Conservation (phyloP, 345 rosid species). For the Sonneratia caseolaris region DNA sequence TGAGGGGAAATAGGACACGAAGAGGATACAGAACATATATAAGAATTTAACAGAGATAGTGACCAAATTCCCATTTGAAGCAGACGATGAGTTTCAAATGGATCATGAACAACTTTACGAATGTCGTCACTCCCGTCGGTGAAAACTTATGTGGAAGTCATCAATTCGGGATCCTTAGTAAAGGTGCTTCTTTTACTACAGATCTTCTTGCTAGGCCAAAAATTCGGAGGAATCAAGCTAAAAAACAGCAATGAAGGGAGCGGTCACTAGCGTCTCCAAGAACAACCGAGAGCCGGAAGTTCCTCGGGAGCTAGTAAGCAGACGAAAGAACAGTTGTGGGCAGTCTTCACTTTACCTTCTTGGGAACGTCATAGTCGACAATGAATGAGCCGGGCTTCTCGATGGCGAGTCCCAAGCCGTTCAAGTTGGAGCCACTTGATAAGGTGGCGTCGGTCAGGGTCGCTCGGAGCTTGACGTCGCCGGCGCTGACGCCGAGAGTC, state of each 20-base stretch:
- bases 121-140: too few relatives aligned
- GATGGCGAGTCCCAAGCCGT: constrained; percentile 59
- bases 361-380: constrained; percentile 75
- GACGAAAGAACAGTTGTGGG: background rate
- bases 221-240: background rate
- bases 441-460: constrained; percentile 79
- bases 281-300: background rate
- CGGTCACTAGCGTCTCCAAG: background rate
- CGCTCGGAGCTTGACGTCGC: constrained; percentile 72
- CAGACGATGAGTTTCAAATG: too few relatives aligned
- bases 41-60: too few relatives aligned
- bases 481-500: constrained; percentile 43
- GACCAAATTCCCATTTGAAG: too few relatives aligned
- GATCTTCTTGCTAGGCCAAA: background rate
- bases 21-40: too few relatives aligned
- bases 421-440: constrained; percentile 64
- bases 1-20: too few relatives aligned
- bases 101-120: too few relatives aligned
- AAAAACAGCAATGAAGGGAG: background rate
- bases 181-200: background rate
- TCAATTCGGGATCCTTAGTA: background rate
- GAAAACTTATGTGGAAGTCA: too few relatives aligned
- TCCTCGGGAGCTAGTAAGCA: background rate
- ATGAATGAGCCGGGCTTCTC: constrained; percentile 85
- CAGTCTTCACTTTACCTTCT: constrained; percentile 27